Percentiles rank a stretch among this genome's conserved stretches.
phyloP scores from a whole-genome alignment of 441 rosid genomes.

The Biscutella auriculata region DNA sequence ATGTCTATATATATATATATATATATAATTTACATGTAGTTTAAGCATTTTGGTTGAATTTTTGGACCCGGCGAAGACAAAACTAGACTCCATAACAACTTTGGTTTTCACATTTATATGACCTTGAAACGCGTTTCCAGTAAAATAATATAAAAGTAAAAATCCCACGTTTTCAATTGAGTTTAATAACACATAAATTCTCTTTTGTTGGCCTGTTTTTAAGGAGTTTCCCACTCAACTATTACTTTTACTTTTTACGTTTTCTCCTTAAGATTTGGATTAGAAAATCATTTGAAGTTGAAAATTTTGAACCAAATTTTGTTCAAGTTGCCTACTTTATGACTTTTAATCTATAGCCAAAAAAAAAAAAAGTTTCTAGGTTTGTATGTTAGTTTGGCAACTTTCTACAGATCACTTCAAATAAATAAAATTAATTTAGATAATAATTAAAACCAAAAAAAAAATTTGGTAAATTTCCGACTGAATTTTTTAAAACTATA shows the following conservation, averaged over 20 bases:
- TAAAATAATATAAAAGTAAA: not conserved
- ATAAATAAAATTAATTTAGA: too few species aligned
- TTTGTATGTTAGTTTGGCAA: too few species aligned
- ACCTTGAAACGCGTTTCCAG: not conserved
- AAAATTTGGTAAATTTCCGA: too few species aligned
- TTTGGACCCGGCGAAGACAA: not conserved
- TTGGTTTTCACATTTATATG: constrained; percentile 1
- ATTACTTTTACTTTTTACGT: not conserved
- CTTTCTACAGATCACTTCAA: too few species aligned
- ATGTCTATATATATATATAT: not conserved
- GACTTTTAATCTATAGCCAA: too few species aligned
- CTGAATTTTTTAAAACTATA: too few species aligned
- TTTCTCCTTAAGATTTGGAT: not conserved
- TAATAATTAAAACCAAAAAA: too few species aligned
- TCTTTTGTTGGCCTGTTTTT: not conserved
- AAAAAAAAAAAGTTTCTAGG: too few species aligned
- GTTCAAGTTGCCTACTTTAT: too few species aligned
- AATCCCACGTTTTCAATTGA: constrained; percentile 15
- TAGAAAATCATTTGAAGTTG: not conserved
- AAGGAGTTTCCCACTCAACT: not conserved
- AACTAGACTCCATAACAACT: not conserved
- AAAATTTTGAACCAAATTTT: too few species aligned
- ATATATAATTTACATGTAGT: not conserved
- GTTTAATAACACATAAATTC: not conserved
- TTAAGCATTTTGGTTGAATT: not conserved